Base-by-base conservation (phyloP, 768 basidiomycete species). In the Phylloporus rhodoxanthus region DNA sequence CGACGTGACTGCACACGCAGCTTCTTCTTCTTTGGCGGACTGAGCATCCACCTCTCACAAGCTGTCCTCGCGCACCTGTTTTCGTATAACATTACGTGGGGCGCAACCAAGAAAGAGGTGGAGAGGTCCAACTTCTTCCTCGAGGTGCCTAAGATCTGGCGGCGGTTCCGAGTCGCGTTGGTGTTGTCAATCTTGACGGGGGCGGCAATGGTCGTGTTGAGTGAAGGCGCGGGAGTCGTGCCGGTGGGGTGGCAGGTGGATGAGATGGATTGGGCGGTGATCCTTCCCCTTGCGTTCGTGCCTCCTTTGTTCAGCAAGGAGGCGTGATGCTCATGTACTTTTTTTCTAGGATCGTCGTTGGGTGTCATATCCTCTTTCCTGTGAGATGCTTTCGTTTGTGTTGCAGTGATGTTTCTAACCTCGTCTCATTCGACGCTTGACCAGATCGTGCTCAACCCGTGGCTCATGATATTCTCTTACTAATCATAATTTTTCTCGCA, bases 101-200 rank as follows among this genome's bases (percentile, higher is more conserved):
- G 75, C 5, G 73, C 80, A 6, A 83, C 82, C 14, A 76, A 79
- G 59, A 92, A 91, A 76, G 87, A 89, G 67, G 88, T 93, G 42
- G 85, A 92, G 63, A 76, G 80, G 30, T 88, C 87, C n/a, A 93
- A 92, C 64, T 92, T 95, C 73, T 92, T 87, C 77, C 78, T 85
- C 39, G 91, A 95, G 65, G 81, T 92, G 17, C 91, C 92, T 15
- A 80, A 80, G 55, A 91, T 93, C 62, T 72, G 84, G 68, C 80
- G 80, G 57, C 83, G 90, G 2, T 94, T 90, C 69, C 81, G 85
- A 71, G 55, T 79, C 37, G 75, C 81, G 26, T 72, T 89, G 57
- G 47, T 79, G 21, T 46, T 87, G 39, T 81, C 74, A 26, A 65
- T 80, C 53, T n/a, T 75, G 30, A 48, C 70, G 13, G 70, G 81